These are phyloP conservation scores for Aspergillus pseudoviridinutans DNA, from an alignment of 2,329 filamentous ascomycete genomes.

Conservation along the genomic window DNA sequence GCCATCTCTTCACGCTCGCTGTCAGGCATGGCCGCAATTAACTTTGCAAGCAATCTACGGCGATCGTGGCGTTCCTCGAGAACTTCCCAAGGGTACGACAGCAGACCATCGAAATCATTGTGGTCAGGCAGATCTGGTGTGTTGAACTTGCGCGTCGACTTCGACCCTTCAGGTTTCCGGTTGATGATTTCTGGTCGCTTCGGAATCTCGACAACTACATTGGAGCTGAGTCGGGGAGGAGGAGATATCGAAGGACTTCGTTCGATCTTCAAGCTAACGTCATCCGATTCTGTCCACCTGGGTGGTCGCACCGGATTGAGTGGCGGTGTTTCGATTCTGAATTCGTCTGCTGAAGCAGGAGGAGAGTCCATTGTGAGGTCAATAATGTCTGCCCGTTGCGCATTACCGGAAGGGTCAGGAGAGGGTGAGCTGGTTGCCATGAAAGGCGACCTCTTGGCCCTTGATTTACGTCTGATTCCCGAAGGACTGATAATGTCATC, in stretches of 20 bases:
- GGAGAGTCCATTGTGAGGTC: slow-evolving; percentile 2
- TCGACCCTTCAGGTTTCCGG: neutral
- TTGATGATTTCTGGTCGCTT: neutral
- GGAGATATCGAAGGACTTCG: slow-evolving; percentile 16
- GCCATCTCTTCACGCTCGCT: slow-evolving; percentile 17
- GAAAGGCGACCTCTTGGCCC: slow-evolving; percentile 4
- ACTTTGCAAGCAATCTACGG: slow-evolving; percentile 28
- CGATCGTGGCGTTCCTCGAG: slow-evolving; percentile 40
- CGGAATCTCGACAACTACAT: slow-evolving; percentile 6
- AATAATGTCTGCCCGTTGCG: neutral
- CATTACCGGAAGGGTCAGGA: neutral
- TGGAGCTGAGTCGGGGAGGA: slow-evolving; percentile 6
- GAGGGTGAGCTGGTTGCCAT: slow-evolving; percentile 8
- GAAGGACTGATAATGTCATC: slow-evolving; percentile 22
- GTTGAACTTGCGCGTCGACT: neutral
- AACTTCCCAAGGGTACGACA: slow-evolving; percentile 29
- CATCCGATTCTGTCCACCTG: slow-evolving; percentile 5
- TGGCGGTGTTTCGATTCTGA: slow-evolving; percentile 33
- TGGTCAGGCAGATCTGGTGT: slow-evolving; percentile 11
- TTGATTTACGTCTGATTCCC: slow-evolving; percentile 12
- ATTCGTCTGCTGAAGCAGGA: slow-evolving; percentile 13
- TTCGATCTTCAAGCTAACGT: slow-evolving; percentile 4
- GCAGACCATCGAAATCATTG: slow-evolving; percentile 25
- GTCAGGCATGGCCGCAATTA: slow-evolving; percentile 17
- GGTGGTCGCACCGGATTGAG: slow-evolving; percentile 25